A percentile compares a stretch with the other conserved stretches of the same genome.
Conservation (phyloP, 352 stramenopile genomes). For the Phytophthora brassicae region DNA sequence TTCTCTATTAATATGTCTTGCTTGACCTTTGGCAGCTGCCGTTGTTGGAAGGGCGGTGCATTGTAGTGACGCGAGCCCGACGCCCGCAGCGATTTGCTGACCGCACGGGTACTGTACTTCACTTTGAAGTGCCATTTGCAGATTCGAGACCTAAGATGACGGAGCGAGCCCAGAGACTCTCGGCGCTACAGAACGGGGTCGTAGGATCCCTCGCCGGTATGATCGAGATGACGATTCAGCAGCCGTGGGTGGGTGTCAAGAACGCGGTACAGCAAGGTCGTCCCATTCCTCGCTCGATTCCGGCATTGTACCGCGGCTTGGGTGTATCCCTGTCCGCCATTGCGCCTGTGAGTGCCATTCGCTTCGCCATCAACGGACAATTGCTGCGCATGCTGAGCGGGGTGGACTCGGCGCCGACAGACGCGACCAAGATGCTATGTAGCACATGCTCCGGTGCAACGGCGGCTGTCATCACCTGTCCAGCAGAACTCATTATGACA, state of each 20-base stretch:
- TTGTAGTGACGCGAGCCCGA: conserved; percentile 12
- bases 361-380: conserved; percentile 77
- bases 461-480: conserved; percentile 62
- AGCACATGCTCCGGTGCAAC: conserved; percentile 55
- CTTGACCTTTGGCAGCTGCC: conserved; percentile 45
- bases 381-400: conserved; percentile 42
- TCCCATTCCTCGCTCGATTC: conserved; percentile 57
- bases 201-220: conserved; percentile 83
- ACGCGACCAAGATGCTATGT: conserved; percentile 55
- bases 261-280: conserved; percentile 82
- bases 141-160: conserved; percentile 25
- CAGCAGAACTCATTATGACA: conserved; percentile 81
- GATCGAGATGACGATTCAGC: conserved; percentile 80
- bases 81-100: conserved; percentile 8
- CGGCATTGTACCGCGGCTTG: conserved; percentile 74
- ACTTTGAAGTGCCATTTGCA: conserved; percentile 14
- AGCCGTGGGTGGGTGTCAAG: conserved; percentile 82
- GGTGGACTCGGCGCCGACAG: conserved; percentile 28
- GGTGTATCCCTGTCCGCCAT: conserved; percentile 77
- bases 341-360: conserved; percentile 72
- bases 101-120: conserved; percentile 2
- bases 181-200: conserved; percentile 62
- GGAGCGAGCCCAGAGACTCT: conserved; percentile 62
- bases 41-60: conserved; percentile 5
- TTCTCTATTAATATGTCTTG: too few species aligned